phyloP scores from a whole-genome alignment of 169 alveolate species.

The Cryptosporidium tyzzeri region DNA sequence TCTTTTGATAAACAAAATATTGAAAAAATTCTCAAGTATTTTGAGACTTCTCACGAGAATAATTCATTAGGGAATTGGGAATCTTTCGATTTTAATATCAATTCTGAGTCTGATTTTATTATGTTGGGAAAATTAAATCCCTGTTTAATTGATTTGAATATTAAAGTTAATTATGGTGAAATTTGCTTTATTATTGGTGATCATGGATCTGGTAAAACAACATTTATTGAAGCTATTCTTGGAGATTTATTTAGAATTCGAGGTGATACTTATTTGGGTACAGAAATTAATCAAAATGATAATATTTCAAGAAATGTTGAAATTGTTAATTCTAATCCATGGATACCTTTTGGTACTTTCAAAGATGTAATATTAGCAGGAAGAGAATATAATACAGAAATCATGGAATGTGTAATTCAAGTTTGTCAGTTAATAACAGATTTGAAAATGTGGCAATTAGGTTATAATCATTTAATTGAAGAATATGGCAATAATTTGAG shows the following conservation, averaged over 20 bases:
- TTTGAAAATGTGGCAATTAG: conserved; percentile 44
- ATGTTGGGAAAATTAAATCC: conserved; percentile 33
- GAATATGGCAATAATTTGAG: conserved; percentile 69
- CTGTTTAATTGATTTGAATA: conserved; percentile 25
- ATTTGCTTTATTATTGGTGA: conserved; percentile 66
- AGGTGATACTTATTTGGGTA: conserved; percentile 37
- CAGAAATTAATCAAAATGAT: neutral
- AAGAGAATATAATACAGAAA: conserved; percentile 13
- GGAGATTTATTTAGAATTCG: conserved; percentile 50
- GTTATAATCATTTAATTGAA: conserved; percentile 37
- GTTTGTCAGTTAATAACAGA: conserved; percentile 59
- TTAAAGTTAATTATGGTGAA: conserved; percentile 35
- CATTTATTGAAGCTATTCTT: conserved; percentile 41
- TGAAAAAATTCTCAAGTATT: conserved; percentile 18
- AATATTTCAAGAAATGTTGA: conserved; percentile 10
- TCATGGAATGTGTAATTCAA: conserved; percentile 1
- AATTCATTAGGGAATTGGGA: neutral
- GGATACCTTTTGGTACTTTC: conserved; percentile 72
- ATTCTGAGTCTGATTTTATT: neutral
- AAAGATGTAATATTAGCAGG: conserved; percentile 60
- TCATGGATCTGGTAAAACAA: conserved; percentile 59
- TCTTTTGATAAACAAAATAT: conserved; percentile 38
- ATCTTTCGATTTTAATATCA: conserved; percentile 7
- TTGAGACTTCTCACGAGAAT: neutral
- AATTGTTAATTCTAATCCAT: conserved; percentile 37